phyloP scores from a whole-genome alignment of 805 yeast species.

The Ogataea kodamae region DNA sequence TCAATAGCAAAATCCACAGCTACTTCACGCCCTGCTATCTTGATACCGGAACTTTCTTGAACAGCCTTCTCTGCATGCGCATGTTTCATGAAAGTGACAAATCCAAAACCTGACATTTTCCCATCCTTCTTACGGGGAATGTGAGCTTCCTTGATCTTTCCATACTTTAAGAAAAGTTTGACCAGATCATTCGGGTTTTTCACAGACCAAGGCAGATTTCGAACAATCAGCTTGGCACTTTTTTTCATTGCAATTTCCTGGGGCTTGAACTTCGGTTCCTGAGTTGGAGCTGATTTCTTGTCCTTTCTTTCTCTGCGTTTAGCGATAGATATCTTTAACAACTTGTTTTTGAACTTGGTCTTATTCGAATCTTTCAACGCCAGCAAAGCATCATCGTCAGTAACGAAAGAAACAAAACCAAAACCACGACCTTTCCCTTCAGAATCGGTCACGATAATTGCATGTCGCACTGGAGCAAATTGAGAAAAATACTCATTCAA shows the following conservation, averaged over 20 bases:
- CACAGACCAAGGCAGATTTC: conserved; percentile 96
- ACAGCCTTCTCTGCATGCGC: conserved; percentile 78
- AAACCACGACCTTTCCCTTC: conserved; percentile 83
- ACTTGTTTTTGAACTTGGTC: conserved; percentile 59
- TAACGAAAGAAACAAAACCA: conserved; percentile 88
- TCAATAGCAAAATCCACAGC: conserved; percentile 93
- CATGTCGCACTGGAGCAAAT: conserved; percentile 92
- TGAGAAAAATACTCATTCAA: conserved; percentile 83
- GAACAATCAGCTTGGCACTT: conserved; percentile 78
- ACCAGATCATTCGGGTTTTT: conserved; percentile 70
- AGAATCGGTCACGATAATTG: conserved; percentile 80
- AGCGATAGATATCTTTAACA: conserved; percentile 80
- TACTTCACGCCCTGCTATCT: conserved; percentile 85
- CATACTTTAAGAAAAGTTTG: conserved; percentile 69
- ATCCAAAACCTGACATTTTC: conserved; percentile 90
- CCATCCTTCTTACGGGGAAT: conserved; percentile 89
- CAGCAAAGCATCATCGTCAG: conserved; percentile 75
- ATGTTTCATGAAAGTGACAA: conserved; percentile 82
- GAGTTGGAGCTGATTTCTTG: conserved; percentile 8
- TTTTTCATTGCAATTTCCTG: conserved; percentile 38
- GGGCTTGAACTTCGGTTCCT: conserved; percentile 27
- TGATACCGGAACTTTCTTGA: conserved; percentile 66
- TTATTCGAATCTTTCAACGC: conserved; percentile 71
- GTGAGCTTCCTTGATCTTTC: conserved; percentile 82
- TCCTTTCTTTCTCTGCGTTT: conserved; percentile 80